These are phyloP conservation scores for Hansenula sp. DNA, from an alignment of 1,139 yeast species.

Conservation along the genomic window DNA sequence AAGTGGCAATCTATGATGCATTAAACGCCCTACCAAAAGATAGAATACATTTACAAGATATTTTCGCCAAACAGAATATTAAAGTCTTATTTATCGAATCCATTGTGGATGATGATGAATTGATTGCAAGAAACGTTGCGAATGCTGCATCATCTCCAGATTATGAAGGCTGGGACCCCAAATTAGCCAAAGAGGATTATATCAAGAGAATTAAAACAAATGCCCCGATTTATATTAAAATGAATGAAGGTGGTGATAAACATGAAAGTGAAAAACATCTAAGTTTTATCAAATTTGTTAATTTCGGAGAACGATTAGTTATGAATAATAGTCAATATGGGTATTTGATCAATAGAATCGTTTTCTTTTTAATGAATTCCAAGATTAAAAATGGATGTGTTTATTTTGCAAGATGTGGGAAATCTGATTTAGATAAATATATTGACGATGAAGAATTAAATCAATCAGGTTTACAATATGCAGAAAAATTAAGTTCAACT, in stretches of 20 bases:
- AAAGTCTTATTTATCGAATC: conserved; percentile 88
- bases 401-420: conserved; percentile 81
- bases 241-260: conserved; percentile 37
- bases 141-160: conserved; percentile 91
- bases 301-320: conserved; percentile 85
- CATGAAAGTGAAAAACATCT: conserved; percentile 39
- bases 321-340: conserved; percentile 83
- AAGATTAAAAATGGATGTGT: conserved; percentile 82
- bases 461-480: conserved; percentile 51
- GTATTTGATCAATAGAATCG: conserved; percentile 82
- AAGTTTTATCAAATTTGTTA: conserved; percentile 77
- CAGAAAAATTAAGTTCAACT: conserved; percentile 36
- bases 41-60: conserved; percentile 53
- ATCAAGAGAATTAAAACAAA: conserved; percentile 48
- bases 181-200: conserved; percentile 59
- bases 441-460: conserved; percentile 65
- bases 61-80: conserved; percentile 55
- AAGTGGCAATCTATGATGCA: conserved; percentile 95
- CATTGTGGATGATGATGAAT: conserved; percentile 66
- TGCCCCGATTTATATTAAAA: conserved; percentile 48
- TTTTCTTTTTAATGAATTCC: conserved; percentile 85
- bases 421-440: conserved; percentile 40
- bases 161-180: conserved; percentile 68
- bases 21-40: conserved; percentile 77
- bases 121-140: conserved; percentile 73